These are phyloP conservation scores for Thraustotheca clavata DNA, from an alignment of 352 stramenopile genomes.

Conservation along the genomic window DNA sequence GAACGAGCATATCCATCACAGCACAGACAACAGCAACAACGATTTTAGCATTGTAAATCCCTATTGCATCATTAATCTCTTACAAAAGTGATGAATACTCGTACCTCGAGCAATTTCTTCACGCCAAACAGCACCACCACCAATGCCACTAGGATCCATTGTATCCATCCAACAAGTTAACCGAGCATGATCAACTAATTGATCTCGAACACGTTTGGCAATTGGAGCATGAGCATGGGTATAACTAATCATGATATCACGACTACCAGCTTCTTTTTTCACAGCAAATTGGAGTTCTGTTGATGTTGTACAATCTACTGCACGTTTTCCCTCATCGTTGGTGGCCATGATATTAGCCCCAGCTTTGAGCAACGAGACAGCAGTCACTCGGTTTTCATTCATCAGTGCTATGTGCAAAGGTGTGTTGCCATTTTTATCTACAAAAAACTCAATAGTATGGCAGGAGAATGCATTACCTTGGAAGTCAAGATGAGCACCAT, in stretches of 20 bases:
- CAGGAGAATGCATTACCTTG: conserved; percentile 9
- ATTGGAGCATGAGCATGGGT: conserved; percentile 60
- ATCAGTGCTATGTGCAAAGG: conserved; percentile 64
- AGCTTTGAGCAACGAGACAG: conserved; percentile 56
- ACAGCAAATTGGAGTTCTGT: conserved; percentile 65
- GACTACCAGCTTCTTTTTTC: conserved; percentile 60
- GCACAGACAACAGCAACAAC: conserved; percentile 60
- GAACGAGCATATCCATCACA: conserved; percentile 64
- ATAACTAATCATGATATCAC: conserved; percentile 80
- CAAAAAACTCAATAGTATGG: not conserved
- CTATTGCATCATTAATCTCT: not conserved
- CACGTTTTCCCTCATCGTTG: conserved; percentile 50
- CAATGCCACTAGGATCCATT: conserved; percentile 72
- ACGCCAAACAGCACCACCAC: conserved; percentile 64
- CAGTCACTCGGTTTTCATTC: conserved; percentile 55
- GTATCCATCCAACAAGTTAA: conserved; percentile 79
- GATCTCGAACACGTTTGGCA: conserved; percentile 49
- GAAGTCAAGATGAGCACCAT: conserved; percentile 36
- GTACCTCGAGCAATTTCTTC: conserved; percentile 63
- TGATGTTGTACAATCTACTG: conserved; percentile 73
- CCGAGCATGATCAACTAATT: conserved; percentile 43
- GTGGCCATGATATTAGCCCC: conserved; percentile 60
- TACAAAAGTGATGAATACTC: not conserved
- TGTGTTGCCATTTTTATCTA: conserved; percentile 39
- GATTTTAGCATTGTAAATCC: conserved; percentile 58